Evolutionary conservation across 2,329 filamentous ascomycete genomes (phyloP).

Genomic region (Aspergillus fumigatus): DNA sequence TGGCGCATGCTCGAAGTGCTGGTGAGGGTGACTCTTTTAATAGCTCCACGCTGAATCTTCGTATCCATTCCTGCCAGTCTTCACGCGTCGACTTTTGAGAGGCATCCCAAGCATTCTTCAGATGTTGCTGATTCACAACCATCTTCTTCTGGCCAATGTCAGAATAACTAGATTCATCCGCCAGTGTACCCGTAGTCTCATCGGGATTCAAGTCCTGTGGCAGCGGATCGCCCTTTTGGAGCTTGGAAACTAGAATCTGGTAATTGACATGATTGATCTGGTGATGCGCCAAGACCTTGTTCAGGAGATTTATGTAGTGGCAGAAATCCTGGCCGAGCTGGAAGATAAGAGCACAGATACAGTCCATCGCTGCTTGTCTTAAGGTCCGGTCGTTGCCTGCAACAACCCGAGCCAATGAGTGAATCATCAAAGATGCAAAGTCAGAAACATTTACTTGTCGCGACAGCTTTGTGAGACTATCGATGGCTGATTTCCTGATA

Average conservation of each 20-base stretch:
- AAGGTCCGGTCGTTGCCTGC: slow-evolving; percentile 67
- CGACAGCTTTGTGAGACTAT: slow-evolving; percentile 89
- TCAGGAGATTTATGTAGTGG: slow-evolving; percentile 89
- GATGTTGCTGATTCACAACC: slow-evolving; percentile 93
- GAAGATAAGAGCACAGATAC: slow-evolving; percentile 89
- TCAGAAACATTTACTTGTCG: slow-evolving; percentile 96
- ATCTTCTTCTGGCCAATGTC: slow-evolving; percentile 90
- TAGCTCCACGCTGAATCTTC: slow-evolving; percentile 90
- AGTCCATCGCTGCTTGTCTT: slow-evolving; percentile 81
- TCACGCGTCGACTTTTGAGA: slow-evolving; percentile 95
- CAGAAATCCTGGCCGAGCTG: slow-evolving; percentile 93
- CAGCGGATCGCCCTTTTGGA: slow-evolving; percentile 91
- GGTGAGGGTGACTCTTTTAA: slow-evolving; percentile 95
- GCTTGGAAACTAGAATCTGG: slow-evolving; percentile 82
- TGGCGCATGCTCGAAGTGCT: slow-evolving; percentile 86
- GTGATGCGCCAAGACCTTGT: slow-evolving; percentile 73
- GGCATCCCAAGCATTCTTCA: slow-evolving; percentile 96
- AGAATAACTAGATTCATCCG: slow-evolving; percentile 74
- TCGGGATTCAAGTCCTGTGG: slow-evolving; percentile 91
- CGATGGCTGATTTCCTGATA: slow-evolving; percentile 83
- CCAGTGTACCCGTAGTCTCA: slow-evolving; percentile 69
- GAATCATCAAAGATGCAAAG: slow-evolving; percentile 93
- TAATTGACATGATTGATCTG: slow-evolving; percentile 89
- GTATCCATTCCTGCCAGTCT: slow-evolving; percentile 99
- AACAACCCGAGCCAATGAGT: slow-evolving; percentile 81